Conservation (phyloP, 306 rosid species). For the Senna siamea region DNA sequence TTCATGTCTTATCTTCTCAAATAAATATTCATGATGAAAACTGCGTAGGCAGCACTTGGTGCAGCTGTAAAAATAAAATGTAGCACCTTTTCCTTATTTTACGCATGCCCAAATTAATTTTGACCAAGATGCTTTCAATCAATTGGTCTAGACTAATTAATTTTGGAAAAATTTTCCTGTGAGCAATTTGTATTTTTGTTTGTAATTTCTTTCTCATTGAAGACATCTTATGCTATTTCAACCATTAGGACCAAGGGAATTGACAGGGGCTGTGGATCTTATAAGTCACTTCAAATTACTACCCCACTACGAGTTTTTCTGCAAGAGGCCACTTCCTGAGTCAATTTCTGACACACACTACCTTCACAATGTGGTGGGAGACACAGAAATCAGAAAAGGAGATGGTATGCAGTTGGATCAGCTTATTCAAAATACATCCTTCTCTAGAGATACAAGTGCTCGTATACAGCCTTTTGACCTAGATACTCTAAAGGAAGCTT, state of each 20-base stretch:
- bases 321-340: constrained; percentile 91
- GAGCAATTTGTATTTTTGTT: background rate
- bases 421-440: constrained; percentile 78
- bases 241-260: constrained; percentile 84
- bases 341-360: constrained; percentile 89
- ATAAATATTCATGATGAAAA: background rate
- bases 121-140: background rate
- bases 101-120: background rate
- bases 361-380: constrained; percentile 89
- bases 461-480: constrained; percentile 88
- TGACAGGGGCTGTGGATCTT: constrained; percentile 94
- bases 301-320: constrained; percentile 87
- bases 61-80: background rate
- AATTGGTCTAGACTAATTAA: background rate
- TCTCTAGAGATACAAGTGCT: constrained; percentile 66
- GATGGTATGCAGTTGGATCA: constrained; percentile 99
- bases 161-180: background rate
- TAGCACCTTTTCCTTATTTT: background rate
- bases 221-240: constrained; percentile 34
- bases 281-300: constrained; percentile 85
- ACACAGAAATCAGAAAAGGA: constrained; percentile 94
- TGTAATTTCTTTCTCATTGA: constrained; percentile 8
- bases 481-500: constrained; percentile 82
- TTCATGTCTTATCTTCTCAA: too few species aligned
- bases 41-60: background rate